Evolutionary conservation across 176 grass and related monocot species (phyloP), one percentile per base, ranked within the genome.

Genomic region (Carex myosuroides): DNA sequence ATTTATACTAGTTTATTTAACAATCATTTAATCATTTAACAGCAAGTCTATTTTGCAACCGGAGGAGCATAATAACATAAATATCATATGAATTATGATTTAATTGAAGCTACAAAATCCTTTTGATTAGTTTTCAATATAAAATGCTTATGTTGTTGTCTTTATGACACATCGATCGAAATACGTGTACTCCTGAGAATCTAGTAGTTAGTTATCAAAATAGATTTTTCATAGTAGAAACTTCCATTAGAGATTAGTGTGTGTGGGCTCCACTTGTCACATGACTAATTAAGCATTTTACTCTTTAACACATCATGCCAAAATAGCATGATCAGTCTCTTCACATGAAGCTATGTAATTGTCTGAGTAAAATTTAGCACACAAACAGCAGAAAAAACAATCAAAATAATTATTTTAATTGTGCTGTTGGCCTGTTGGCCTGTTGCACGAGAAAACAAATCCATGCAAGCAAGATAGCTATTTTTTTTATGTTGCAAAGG

Each of bases 181-280:
- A 80, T 42, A 37, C 10, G 52, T 75, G 56, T 80, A 37, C 35
- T n/a, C 30, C 61, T 60, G 53, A 39, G 17, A 60, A 80, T 35
- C 8, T 35, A 11, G 10, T 6, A 8, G 17, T 35, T 54, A 12
- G 55, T 58, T 57, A 80, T 80, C 60, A 80, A 80, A 79, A 61
- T 80, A 37, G 16, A 5, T 59, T 41, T 59, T 61, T 80, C 54
- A 80, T 39, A 80, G 77, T 39, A 80, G 77, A 60, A 61, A 80
- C 77, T 80, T 80, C 77, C 77, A 80, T 37, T 61, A 61, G 6
- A 60, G 77, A 61, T 80, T 18, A 60, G 77, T 57, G 77, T n/a
- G 32, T 55, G 52, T 21, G 52, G 77, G 55, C 14, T 4, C 77
- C 55, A 39, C 26, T 59, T 18, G 37, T 80, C 77, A 80, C 77